Percentiles rank a stretch among this genome's conserved stretches.
Conservation (phyloP, 2,329 filamentous ascomycete species). For the Fusarium marasasianum region DNA sequence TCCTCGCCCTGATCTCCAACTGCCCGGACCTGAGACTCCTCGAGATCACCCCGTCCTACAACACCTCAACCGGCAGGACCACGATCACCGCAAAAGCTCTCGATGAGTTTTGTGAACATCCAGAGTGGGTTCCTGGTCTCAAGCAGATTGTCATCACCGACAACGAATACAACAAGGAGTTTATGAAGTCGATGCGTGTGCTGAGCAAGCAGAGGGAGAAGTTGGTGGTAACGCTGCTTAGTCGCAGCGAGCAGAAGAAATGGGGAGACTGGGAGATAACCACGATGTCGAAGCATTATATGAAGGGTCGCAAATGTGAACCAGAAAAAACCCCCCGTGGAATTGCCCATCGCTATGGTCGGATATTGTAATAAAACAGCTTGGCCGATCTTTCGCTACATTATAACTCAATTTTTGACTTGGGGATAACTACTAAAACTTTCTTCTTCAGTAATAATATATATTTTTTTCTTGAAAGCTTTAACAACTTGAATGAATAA, state of each 20-base stretch:
- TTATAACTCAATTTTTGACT: too few species aligned
- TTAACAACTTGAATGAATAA: not conserved
- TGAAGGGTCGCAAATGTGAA: not conserved
- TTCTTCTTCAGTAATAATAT: too few species aligned
- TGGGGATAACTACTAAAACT: too few species aligned
- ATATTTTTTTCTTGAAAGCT: not conserved
- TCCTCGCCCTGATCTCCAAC: not conserved
- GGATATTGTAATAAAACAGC: too few species aligned
- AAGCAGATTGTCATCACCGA: not conserved
- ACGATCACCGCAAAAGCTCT: not conserved
- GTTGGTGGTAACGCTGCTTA: not conserved
- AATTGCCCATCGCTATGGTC: not conserved
- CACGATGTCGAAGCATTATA: not conserved
- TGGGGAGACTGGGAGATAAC: conserved; percentile 22
- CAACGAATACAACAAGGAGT: not conserved
- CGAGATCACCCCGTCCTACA: not conserved
- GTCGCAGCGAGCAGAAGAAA: not conserved
- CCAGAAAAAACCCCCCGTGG: not conserved
- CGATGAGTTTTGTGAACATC: conserved; percentile 3
- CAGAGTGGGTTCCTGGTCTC: conserved; percentile 18
- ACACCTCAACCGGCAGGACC: rapidly evolving
- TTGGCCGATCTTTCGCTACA: too few species aligned
- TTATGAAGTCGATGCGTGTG: conserved; percentile 26
- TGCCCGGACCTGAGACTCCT: not conserved
- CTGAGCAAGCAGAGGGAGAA: conserved; percentile 7